A percentile compares a stretch with the other conserved stretches of the same genome.
phyloP scores from a whole-genome alignment of 768 basidiomycete genomes.

The Ramaria sp. region DNA sequence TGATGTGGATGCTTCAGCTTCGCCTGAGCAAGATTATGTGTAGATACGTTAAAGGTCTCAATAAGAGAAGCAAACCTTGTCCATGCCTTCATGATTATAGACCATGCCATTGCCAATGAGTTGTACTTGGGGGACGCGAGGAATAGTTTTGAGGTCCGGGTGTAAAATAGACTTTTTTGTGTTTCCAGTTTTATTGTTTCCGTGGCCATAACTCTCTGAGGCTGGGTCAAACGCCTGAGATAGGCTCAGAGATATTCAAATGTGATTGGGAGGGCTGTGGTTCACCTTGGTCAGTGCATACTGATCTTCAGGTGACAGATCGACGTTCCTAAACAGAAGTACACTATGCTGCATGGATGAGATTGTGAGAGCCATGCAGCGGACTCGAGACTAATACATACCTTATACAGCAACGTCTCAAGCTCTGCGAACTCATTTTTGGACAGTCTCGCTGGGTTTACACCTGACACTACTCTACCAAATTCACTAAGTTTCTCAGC shows the following conservation, averaged over 20 bases:
- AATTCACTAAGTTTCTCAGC: constrained; percentile 55
- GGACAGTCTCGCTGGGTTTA: constrained; percentile 48
- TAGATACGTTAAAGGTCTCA: neutral
- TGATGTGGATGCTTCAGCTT: constrained; percentile 82
- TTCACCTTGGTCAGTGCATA: constrained; percentile 75
- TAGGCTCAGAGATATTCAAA: neutral
- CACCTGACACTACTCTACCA: constrained; percentile 67
- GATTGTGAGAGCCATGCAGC: neutral
- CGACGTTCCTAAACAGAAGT: constrained; percentile 62
- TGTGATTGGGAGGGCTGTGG: neutral
- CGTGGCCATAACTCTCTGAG: constrained; percentile 67
- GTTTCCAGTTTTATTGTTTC: constrained; percentile 74
- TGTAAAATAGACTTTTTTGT: constrained; percentile 76
- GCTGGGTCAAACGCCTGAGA: constrained; percentile 65
- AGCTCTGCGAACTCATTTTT: constrained; percentile 57
- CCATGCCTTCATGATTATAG: constrained; percentile 71
- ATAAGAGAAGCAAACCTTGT: constrained; percentile 25
- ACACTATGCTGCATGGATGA: constrained; percentile 43
- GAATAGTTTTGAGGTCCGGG: constrained; percentile 85
- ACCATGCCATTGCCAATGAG: constrained; percentile 84
- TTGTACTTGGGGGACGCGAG: constrained; percentile 81
- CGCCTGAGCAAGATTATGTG: constrained; percentile 23
- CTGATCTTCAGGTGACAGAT: constrained; percentile 71
- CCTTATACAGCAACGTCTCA: constrained; percentile 67
- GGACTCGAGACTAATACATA: constrained; percentile 16